Conservation (phyloP, 1,139 yeast species). For the Maudiozyma humilis region DNA sequence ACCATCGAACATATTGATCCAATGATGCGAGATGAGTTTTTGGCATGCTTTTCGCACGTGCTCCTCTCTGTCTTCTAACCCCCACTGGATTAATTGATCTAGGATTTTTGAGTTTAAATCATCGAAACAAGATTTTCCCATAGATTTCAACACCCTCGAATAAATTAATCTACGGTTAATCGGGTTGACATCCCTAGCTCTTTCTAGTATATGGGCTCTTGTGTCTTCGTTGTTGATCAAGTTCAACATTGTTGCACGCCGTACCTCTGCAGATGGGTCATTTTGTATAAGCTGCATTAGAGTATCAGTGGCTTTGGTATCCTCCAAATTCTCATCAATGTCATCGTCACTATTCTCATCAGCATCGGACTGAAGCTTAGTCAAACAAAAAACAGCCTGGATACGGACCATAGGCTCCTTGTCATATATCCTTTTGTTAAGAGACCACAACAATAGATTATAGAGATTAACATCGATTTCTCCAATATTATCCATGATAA, state of each 20-base stretch:
- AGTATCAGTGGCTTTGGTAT: constrained; percentile 44
- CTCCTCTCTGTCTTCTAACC: constrained; percentile 77
- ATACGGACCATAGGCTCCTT: constrained; percentile 71
- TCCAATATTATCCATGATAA: constrained; percentile 61
- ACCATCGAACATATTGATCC: constrained; percentile 65
- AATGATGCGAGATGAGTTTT: constrained; percentile 57
- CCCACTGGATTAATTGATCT: constrained; percentile 69
- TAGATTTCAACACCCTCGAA: constrained; percentile 56
- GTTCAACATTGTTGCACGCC: constrained; percentile 75
- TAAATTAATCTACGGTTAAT: constrained; percentile 67
- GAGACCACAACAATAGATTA: constrained; percentile 51
- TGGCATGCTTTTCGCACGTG: constrained; percentile 65
- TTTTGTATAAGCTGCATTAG: constrained; percentile 53
- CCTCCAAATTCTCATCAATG: constrained; percentile 32
- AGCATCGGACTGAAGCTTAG: constrained; percentile 59
- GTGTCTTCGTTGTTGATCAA: constrained; percentile 49
- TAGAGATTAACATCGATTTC: constrained; percentile 71
- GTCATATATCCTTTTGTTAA: constrained; percentile 62
- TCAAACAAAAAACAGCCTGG: constrained; percentile 73
- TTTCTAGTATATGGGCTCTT: constrained; percentile 55
- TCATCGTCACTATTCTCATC: constrained; percentile 20
- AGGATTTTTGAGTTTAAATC: constrained; percentile 51
- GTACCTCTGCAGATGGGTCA: constrained; percentile 82
- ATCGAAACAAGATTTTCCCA: constrained; percentile 51
- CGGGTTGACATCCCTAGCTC: constrained; percentile 74